Conservation (phyloP, 768 basidiomycete genomes). For the Mycena amicta region DNA sequence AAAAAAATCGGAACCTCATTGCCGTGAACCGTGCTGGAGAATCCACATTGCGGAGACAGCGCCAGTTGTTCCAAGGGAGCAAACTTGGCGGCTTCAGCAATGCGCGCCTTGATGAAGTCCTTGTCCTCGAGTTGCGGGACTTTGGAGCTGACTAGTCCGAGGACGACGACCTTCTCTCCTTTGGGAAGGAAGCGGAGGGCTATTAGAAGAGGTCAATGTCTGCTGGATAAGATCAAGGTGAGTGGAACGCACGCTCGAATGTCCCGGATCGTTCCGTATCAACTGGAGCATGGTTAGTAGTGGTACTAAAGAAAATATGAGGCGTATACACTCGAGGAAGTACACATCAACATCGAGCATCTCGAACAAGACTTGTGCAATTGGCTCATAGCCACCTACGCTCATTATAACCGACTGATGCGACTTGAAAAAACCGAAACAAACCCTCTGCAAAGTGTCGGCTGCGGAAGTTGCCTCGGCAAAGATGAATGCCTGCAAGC, state of each 20-base stretch:
- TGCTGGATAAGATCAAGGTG: no score
- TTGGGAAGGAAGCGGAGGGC: slow-evolving; percentile 35
- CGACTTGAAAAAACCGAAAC: not conserved
- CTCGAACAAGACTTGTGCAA: slow-evolving; percentile 38
- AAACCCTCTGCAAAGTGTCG: slow-evolving; percentile 40
- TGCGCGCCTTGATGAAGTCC: slow-evolving; percentile 17
- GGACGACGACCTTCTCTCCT: slow-evolving; percentile 22
- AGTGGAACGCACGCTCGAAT: slow-evolving; percentile 34
- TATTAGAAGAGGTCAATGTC: not conserved
- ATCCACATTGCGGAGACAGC: slow-evolving; percentile 23
- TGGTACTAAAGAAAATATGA: not conserved
- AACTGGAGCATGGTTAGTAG: slow-evolving; percentile 7
- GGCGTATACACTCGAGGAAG: slow-evolving; percentile 35
- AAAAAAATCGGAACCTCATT: slow-evolving; percentile 17
- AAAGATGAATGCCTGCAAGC: slow-evolving; percentile 34
- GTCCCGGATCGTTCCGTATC: slow-evolving; percentile 44
- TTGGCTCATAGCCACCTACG: slow-evolving; percentile 41
- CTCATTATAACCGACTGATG: not conserved
- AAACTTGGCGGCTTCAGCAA: slow-evolving; percentile 24
- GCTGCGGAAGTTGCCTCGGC: slow-evolving; percentile 32
- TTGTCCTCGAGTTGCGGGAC: slow-evolving; percentile 21
- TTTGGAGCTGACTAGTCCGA: slow-evolving; percentile 24
- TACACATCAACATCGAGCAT: slow-evolving; percentile 43
- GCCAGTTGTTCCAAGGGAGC: slow-evolving; percentile 23
- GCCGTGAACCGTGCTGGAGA: slow-evolving; percentile 22